Evolutionary conservation across 2,329 filamentous ascomycete species (phyloP), one percentile per base, ranked within the genome.

Genomic region (Alternaria sp.): DNA sequence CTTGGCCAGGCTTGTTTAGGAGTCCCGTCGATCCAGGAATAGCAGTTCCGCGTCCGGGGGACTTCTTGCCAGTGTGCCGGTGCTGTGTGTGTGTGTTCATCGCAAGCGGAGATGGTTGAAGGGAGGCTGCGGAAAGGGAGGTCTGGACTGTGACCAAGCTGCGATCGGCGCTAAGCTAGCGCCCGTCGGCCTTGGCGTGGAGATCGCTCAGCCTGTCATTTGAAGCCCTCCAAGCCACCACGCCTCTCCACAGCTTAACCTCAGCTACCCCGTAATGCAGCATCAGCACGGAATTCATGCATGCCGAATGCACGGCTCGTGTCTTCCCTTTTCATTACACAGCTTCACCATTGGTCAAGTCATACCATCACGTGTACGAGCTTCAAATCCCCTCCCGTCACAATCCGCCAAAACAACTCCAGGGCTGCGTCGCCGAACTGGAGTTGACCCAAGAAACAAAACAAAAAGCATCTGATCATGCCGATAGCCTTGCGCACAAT

Each of bases 111-210:
- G 30, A 52, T 25, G 13, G 7, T n/a, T 52, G 13, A 17, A 52
- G 19, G 54, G 40, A 43, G 52, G 45, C 17, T 58, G 54, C 53
- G 40, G 26, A 36, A 44, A 44, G 45, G 30, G n/a, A 58, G 54
- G 59, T 62, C 59, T 58, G 44, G 59, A 62, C 43, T 61, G n/a
- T 46, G 54, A 32, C 21, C 21, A 12, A 36, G 36, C 30, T 56
- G 21, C 2, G 23, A 57, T 61, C 58, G 51, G 19, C 58, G 51
- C 58, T 61, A 61, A n/a, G 17, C 49, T 57, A 57, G 45, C 55
- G 30, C 44, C 45, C 45, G 45, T 10, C 11, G 30, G 26, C 28
- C 55, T 57, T 57, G 55, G 44, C 55, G 30, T 57, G 55, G 52
- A 56, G 58, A 32, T 21, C 32, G 7, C 40, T 59, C 36, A 40